Base-by-base conservation (phyloP, 1,284 basidiomycete genomes). In the Trametes hirsuta region DNA sequence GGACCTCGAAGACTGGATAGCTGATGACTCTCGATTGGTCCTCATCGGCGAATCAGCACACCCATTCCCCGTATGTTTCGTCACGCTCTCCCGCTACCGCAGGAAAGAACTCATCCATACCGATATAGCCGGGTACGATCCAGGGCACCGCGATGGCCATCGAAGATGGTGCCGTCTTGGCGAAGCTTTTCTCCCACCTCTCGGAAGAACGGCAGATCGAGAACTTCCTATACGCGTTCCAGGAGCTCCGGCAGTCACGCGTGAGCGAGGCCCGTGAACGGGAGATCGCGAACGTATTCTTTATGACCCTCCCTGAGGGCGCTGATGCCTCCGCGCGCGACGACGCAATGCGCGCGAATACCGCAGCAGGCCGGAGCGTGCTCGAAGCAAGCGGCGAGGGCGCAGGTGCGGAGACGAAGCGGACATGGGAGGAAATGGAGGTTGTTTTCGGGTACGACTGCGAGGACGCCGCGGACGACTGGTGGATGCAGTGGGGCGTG, bases 161-260 rank as follows among this genome's bases (percentile, higher is more conserved):
- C 72, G 77, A 88, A 72, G 86, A 87, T 59, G 83, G 78, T 4
- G 83, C 82, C 5, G 81, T 84, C 6, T 76, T 88, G 4, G 85
- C 78, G 22, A 82, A 80, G 58, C 73, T 88, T 5, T 86, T 87
- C 69, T 82, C 83, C 4, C 84, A 84, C 67, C 71, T 88, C 6
- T 72, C 70, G 25, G 68, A 71, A 2, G 66, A 74, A 36, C 81
- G 82, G 21, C 85, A 88, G 62, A 84, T 87, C 62, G 67, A 68
- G 0, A 76, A 70, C 39, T 80, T 85, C 67, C 74, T 87, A 6
- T 74, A 77, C 61, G 85, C 82, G 0, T 81, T 84, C 66, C 80
- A 86, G 64, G 82, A 85, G 49, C 70, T 87, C 4, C 70, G 72
- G 5, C 70, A 71, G 48, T 30, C 58, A 22, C 70, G 71, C 40